phyloP scores from a whole-genome alignment of 1,284 basidiomycete genomes.

The Moesziomyces parantarcticus region DNA sequence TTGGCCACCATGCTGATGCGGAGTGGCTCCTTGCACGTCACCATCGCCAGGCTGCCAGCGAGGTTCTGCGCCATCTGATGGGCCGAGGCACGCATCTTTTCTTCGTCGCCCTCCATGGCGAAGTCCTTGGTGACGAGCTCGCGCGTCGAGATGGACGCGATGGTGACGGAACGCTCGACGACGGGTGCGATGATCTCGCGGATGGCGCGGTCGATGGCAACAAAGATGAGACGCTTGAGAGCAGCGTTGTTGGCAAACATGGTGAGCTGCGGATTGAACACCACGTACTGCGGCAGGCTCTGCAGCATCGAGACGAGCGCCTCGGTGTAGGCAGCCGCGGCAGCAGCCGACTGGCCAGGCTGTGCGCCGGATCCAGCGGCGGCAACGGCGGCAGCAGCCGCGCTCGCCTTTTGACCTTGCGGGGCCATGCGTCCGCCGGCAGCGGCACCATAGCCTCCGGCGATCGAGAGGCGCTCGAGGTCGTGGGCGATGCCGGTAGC shows the following conservation, averaged over 20 bases:
- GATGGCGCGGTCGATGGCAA: conserved; percentile 92
- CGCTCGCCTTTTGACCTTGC: conserved; percentile 46
- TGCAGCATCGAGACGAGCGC: conserved; percentile 78
- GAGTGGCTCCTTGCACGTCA: conserved; percentile 98
- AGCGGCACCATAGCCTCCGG: conserved; percentile 36
- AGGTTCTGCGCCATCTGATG: conserved; percentile 97
- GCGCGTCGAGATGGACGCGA: conserved; percentile 95
- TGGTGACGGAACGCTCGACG: conserved; percentile 98
- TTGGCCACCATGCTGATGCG: conserved; percentile 92
- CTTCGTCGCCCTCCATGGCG: conserved; percentile 90
- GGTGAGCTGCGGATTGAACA: conserved; percentile 76
- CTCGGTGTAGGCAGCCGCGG: conserved; percentile 70
- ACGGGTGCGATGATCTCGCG: conserved; percentile 98
- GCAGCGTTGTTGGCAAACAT: conserved; percentile 79
- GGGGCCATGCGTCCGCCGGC: conserved; percentile 35
- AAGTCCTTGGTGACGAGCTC: conserved; percentile 97
- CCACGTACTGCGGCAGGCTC: conserved; percentile 78
- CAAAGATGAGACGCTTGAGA: conserved; percentile 90
- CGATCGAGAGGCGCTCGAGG: conserved; percentile 57
- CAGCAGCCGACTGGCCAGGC: conserved; percentile 45
- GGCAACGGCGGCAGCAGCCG: conserved; percentile 38
- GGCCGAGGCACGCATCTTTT: conserved; percentile 88
- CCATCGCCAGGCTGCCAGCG: conserved; percentile 93
- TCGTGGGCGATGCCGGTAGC: conserved; percentile 49
- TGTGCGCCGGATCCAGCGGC: conserved; percentile 43